These are phyloP conservation scores for Gossypium lobatum DNA, from an alignment of 441 rosid species.

Conservation along the genomic window DNA sequence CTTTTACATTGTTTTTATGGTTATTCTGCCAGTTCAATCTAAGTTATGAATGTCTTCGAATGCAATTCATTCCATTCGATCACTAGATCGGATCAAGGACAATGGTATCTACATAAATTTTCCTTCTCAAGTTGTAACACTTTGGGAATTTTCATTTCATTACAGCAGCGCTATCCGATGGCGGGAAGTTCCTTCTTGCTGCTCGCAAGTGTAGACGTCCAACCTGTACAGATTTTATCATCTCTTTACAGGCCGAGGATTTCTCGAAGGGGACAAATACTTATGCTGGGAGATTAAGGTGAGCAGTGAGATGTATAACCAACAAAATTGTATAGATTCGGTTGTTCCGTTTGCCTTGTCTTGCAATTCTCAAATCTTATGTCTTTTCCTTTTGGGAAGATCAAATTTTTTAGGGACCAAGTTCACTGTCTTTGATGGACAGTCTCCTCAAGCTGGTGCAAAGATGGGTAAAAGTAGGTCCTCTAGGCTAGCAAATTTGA, in stretches of 20 bases:
- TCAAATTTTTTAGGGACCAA: slow-evolving; percentile 72
- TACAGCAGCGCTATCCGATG: slow-evolving; percentile 42
- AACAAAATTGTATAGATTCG: not conserved
- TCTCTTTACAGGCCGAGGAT: slow-evolving; percentile 40
- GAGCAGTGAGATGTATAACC: not conserved
- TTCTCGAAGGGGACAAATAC: slow-evolving; percentile 42
- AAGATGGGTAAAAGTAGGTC: slow-evolving; percentile 48
- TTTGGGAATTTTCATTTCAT: not conserved
- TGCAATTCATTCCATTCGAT: not conserved
- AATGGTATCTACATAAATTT: not conserved
- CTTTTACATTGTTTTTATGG: not conserved
- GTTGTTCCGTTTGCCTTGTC: not conserved
- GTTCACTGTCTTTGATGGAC: slow-evolving; percentile 49
- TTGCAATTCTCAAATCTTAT: slow-evolving; percentile 2
- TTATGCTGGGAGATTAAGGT: slow-evolving; percentile 66
- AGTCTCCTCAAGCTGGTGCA: slow-evolving; percentile 36
- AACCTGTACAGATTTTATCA: slow-evolving; percentile 57
- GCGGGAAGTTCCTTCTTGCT: slow-evolving; percentile 69
- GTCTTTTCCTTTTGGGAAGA: slow-evolving; percentile 26
- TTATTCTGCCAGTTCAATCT: not conserved
- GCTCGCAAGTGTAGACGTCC: slow-evolving; percentile 57
- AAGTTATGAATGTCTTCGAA: not conserved
- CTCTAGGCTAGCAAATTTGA: slow-evolving; percentile 33
- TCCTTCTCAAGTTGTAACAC: not conserved
- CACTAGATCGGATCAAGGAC: not conserved